A percentile compares a stretch with the other conserved stretches of the same genome.
phyloP scores from a whole-genome alignment of 805 yeast species.

The Tetrapisispora iriomotensis region DNA sequence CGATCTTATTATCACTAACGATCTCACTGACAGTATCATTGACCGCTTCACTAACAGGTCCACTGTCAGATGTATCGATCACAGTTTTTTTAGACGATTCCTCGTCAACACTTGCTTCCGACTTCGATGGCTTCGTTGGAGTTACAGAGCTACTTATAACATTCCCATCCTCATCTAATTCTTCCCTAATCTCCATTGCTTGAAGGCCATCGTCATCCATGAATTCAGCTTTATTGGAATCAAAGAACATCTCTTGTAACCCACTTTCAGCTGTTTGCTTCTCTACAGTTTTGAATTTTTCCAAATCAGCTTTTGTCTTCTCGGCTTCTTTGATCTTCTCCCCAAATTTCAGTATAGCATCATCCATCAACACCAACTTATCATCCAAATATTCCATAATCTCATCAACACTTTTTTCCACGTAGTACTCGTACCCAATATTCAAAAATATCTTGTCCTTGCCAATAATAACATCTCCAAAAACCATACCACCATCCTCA shows the following conservation, averaged over 20 bases:
- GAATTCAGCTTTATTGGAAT: too few relatives aligned
- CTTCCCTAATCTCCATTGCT: slow-evolving; percentile 75
- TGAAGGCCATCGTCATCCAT: slow-evolving; percentile 35
- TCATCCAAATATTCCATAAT: slow-evolving; percentile 18
- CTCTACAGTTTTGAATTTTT: slow-evolving; percentile 6
- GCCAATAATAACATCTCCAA: slow-evolving; percentile 26
- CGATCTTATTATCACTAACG: not conserved
- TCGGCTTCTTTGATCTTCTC: slow-evolving; percentile 34
- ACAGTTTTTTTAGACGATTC: not conserved
- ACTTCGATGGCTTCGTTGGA: slow-evolving; percentile 22
- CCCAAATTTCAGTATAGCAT: slow-evolving; percentile 35
- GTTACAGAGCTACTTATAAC: slow-evolving; percentile 39
- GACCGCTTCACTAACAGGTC: slow-evolving; percentile 1
- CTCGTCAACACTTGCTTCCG: not conserved
- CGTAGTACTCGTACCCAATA: slow-evolving; percentile 28
- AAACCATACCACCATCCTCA: slow-evolving; percentile 16
- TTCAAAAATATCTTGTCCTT: slow-evolving; percentile 17
- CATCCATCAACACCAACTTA: slow-evolving; percentile 22
- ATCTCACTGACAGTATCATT: slow-evolving; percentile 12
- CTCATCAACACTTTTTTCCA: slow-evolving; percentile 20
- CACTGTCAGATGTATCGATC: not conserved
- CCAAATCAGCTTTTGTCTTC: slow-evolving; percentile 24
- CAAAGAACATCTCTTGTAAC: slow-evolving; percentile 24
- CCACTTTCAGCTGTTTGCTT: not conserved
- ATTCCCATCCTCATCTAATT: slow-evolving; percentile 75